These are phyloP conservation scores for Penstemon newberryi DNA, from an alignment of 257 asterid genomes.

Conservation along the genomic window DNA sequence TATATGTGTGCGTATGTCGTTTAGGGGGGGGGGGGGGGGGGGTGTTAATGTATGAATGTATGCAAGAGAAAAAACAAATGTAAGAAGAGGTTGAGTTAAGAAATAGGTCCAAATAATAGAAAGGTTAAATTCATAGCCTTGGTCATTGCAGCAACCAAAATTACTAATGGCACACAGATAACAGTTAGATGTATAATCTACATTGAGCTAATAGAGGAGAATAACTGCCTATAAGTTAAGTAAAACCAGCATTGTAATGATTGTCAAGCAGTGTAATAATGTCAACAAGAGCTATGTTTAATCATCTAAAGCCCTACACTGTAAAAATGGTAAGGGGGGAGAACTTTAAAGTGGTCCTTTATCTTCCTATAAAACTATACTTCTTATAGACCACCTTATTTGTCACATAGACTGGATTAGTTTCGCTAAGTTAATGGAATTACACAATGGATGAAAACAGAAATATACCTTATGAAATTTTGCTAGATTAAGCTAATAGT, in stretches of 20 bases:
- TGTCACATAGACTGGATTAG: neutral
- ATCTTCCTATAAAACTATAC: constrained; percentile 8
- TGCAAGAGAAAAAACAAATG: constrained; percentile 4
- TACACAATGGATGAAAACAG: constrained; percentile 11
- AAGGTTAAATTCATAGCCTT: neutral
- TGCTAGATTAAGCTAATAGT: too few species aligned
- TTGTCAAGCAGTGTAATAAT: neutral
- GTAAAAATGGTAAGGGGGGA: too few species aligned
- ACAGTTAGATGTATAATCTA: neutral
- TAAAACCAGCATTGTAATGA: neutral
- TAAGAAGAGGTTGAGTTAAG: constrained; percentile 1
- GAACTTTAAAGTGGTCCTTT: constrained; percentile 4
- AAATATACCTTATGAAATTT: neutral
- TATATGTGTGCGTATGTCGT: neutral
- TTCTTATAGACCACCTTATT: neutral
- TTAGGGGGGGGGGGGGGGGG: neutral
- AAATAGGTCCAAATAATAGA: constrained; percentile 10
- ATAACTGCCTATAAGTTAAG: constrained; percentile 11
- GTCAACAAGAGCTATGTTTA: constrained; percentile 7
- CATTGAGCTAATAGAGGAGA: constrained; percentile 7
- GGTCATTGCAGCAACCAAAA: constrained; percentile 3
- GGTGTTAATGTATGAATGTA: neutral
- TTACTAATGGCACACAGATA: constrained; percentile 5
- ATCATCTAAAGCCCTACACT: constrained; percentile 8
- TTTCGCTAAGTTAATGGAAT: neutral